These are phyloP conservation scores for Parmales sp. DNA, from an alignment of 108 stramenopile genomes.

Conservation along the genomic window DNA sequence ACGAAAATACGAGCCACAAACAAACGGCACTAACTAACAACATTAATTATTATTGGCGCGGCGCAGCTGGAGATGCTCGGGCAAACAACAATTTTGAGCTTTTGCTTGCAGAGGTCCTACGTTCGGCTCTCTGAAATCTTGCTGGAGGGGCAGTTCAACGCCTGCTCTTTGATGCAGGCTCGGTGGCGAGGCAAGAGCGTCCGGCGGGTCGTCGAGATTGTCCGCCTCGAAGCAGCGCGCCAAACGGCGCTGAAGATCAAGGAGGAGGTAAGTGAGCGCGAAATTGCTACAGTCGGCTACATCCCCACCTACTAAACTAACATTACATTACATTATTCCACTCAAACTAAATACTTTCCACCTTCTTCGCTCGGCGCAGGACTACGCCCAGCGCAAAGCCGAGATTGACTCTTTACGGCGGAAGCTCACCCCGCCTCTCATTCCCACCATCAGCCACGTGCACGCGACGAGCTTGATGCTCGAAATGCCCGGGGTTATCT, in stretches of 20 bases:
- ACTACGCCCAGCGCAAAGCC: not conserved
- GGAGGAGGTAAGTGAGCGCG: not conserved
- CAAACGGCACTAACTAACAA: no score
- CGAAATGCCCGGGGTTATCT: no score
- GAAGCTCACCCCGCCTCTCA: no score
- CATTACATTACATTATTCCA: no score
- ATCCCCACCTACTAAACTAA: no score
- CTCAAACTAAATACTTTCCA: no score
- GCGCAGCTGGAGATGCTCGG: not conserved
- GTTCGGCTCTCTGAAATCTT: not conserved
- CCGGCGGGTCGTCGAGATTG: not conserved
- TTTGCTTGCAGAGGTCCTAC: not conserved
- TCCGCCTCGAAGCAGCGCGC: not conserved
- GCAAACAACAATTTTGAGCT: not conserved
- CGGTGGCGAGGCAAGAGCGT: not conserved
- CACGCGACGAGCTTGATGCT: no score
- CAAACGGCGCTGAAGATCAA: not conserved
- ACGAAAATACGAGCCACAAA: no score
- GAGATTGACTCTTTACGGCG: no score
- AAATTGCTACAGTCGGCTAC: not conserved
- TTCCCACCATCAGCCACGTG: no score
- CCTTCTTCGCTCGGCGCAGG: not conserved
- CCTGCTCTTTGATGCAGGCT: not conserved
- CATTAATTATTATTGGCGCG: no score
- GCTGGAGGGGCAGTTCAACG: constrained; percentile 1